Percentiles rank a stretch among this genome's conserved stretches.
Evolutionary conservation across 2,329 filamentous ascomycete genomes (phyloP).

Genomic region (Aspergillus phoenicis): DNA sequence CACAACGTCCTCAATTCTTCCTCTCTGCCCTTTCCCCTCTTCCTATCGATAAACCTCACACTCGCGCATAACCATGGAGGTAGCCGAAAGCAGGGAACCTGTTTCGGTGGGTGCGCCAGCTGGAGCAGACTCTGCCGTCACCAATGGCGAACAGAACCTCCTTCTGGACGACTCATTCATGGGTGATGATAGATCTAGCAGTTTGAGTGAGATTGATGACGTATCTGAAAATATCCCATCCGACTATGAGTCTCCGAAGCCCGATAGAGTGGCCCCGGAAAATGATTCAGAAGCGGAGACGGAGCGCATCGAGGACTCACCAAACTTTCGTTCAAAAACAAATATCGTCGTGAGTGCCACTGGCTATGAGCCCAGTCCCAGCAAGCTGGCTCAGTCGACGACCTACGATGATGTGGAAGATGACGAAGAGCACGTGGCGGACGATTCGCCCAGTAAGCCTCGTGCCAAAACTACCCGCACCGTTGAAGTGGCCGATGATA

Average conservation of each 20-base stretch:
- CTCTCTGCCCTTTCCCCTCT: conserved; percentile 4
- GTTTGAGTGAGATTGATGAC: conserved; percentile 89
- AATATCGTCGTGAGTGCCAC: conserved; percentile 64
- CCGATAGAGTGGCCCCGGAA: conserved; percentile 61
- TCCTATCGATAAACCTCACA: not conserved
- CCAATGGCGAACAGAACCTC: conserved; percentile 41
- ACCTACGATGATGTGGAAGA: conserved; percentile 52
- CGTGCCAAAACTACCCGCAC: conserved; percentile 38
- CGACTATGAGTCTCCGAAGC: conserved; percentile 54
- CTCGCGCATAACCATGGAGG: conserved; percentile 40
- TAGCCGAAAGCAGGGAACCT: conserved; percentile 41
- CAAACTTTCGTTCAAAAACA: conserved; percentile 61
- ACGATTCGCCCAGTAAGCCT: conserved; percentile 45
- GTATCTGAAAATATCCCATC: conserved; percentile 66
- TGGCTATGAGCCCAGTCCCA: conserved; percentile 68
- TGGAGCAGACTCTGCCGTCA: conserved; percentile 35
- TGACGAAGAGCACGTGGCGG: conserved; percentile 51
- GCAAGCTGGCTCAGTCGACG: conserved; percentile 69
- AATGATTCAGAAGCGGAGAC: conserved; percentile 87
- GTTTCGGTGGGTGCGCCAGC: conserved; percentile 38
- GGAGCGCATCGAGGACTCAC: conserved; percentile 88
- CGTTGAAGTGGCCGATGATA: conserved; percentile 24
- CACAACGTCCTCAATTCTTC: conserved; percentile 5
- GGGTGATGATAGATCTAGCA: conserved; percentile 80
- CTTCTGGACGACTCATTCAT: conserved; percentile 46